Evolutionary conservation across 2,329 filamentous ascomycete species (phyloP).

Genomic region (Ascochyta lentis): DNA sequence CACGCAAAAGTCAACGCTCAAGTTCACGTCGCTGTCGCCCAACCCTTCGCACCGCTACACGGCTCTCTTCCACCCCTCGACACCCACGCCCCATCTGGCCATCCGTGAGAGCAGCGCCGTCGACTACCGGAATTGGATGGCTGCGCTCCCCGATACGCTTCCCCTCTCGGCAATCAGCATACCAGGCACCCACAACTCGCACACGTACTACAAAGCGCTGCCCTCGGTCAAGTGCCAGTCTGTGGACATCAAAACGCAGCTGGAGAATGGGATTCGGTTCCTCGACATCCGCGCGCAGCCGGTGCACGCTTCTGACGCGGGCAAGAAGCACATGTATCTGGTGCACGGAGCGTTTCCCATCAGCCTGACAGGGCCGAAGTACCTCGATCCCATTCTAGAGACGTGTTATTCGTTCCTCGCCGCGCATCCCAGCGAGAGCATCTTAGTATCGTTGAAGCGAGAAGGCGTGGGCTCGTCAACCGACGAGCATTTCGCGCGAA

Average conservation of each 20-base stretch:
- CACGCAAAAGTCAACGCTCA: constrained; percentile 48
- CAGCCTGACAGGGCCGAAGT: constrained; percentile 79
- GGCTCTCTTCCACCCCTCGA: constrained; percentile 54
- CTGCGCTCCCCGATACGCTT: constrained; percentile 71
- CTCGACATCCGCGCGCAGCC: constrained; percentile 87
- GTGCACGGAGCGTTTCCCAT: constrained; percentile 93
- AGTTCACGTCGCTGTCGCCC: constrained; percentile 48
- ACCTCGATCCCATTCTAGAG: constrained; percentile 75
- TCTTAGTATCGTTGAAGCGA: constrained; percentile 88
- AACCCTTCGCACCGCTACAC: constrained; percentile 51
- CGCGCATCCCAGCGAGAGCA: constrained; percentile 77
- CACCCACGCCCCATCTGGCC: constrained; percentile 48
- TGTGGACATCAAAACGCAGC: constrained; percentile 76
- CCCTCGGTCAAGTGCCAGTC: constrained; percentile 94
- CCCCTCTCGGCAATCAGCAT: constrained; percentile 84
- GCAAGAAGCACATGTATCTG: constrained; percentile 74
- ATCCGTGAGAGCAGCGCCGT: constrained; percentile 34
- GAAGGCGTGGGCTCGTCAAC: constrained; percentile 83
- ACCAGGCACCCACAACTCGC: constrained; percentile 94
- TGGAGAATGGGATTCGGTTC: constrained; percentile 90
- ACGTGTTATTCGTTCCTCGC: constrained; percentile 78
- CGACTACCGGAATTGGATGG: constrained; percentile 84
- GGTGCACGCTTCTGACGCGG: constrained; percentile 61
- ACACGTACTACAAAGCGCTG: constrained; percentile 81
- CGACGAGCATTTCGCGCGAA: constrained; percentile 77